Evolutionary conservation across 768 basidiomycete species (phyloP).

Genomic region (Pilatotrama ljubarskyi): DNA sequence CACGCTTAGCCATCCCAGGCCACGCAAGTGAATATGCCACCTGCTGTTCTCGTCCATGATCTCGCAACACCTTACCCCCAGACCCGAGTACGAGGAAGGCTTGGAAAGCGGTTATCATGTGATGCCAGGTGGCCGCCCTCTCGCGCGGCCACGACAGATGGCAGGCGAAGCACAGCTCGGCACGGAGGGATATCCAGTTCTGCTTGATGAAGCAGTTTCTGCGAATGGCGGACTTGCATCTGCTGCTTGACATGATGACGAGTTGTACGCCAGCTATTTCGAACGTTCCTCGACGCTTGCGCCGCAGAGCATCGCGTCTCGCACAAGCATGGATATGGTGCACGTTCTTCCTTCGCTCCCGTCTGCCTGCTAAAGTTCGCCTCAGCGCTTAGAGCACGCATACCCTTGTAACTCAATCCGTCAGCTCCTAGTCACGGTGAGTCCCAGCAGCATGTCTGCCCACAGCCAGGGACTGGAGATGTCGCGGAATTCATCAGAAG

Average conservation of each 20-base stretch:
- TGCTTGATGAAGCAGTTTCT: neutral
- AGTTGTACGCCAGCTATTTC: conserved; percentile 1
- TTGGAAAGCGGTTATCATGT: conserved; percentile 4
- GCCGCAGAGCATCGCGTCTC: conserved; percentile 11
- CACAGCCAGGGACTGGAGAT: neutral
- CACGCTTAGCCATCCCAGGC: conserved; percentile 7
- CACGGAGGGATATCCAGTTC: neutral
- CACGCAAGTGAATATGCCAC: conserved; percentile 6
- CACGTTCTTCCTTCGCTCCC: neutral
- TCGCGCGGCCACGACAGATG: conserved; percentile 1
- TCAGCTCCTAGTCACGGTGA: too few species aligned
- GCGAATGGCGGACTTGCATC: neutral
- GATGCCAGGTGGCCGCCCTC: neutral
- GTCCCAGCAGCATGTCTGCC: neutral
- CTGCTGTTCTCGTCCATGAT: neutral
- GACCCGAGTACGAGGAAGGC: neutral
- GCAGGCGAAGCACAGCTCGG: conserved; percentile 3
- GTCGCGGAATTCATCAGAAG: conserved; percentile 10
- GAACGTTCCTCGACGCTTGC: conserved; percentile 2
- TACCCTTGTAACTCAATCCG: neutral
- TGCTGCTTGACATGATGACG: conserved; percentile 6
- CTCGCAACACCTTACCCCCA: neutral
- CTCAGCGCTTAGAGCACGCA: neutral
- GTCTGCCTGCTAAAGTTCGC: neutral
- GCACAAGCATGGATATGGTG: neutral